Conservation (phyloP, 257 asterid genomes). For the Capsicum pubescens region DNA sequence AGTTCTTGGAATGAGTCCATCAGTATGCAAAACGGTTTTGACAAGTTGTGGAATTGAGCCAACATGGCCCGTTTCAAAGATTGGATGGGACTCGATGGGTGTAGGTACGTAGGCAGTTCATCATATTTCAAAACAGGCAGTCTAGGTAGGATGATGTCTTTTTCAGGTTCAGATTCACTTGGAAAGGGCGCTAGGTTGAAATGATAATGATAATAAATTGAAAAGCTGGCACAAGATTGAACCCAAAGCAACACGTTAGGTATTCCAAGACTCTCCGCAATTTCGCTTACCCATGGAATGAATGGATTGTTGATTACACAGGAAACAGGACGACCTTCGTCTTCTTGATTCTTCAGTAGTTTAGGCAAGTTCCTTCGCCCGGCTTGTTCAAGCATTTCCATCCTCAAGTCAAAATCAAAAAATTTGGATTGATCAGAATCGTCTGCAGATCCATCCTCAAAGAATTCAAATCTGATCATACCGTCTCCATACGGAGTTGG, state of each 20-base stretch:
- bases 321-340: neutral
- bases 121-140: conserved; percentile 28
- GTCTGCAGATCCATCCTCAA: neutral
- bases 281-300: conserved; percentile 27
- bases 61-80: neutral
- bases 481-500: no score
- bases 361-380: neutral
- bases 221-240: conserved; percentile 21
- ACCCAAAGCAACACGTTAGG: conserved; percentile 30
- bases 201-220: conserved; percentile 25
- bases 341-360: neutral
- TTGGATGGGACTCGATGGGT: neutral
- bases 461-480: conserved; percentile 7
- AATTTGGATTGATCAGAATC: neutral
- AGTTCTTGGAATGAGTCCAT: conserved; percentile 29
- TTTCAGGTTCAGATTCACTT: neutral
- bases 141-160: neutral
- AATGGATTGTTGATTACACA: conserved; percentile 29
- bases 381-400: neutral
- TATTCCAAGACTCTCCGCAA: conserved; percentile 28
- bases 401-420: neutral
- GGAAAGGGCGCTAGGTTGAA: neutral
- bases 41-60: conserved; percentile 8
- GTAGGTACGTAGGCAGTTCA: conserved; percentile 31
- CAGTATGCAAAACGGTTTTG: conserved; percentile 27